These are phyloP conservation scores for Leptographium lundbergii DNA, from an alignment of 2,329 filamentous ascomycete species.

Conservation along the genomic window DNA sequence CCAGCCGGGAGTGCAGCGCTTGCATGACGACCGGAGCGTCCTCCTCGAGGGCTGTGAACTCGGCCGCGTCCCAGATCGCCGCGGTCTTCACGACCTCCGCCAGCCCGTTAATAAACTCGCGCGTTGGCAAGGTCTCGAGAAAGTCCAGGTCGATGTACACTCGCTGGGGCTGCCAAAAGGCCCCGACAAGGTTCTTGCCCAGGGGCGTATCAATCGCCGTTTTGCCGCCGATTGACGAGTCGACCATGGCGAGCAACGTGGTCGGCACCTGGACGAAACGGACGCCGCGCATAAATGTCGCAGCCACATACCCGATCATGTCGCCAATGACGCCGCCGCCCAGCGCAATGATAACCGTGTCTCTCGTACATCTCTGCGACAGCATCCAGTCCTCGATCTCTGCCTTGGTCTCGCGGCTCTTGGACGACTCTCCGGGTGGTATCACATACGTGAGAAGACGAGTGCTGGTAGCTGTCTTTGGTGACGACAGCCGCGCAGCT, in stretches of 20 bases:
- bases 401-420: slow-evolving; percentile 84
- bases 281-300: slow-evolving; percentile 96
- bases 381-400: slow-evolving; percentile 98
- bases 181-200: slow-evolving; percentile 90
- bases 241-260: slow-evolving; percentile 90
- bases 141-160: slow-evolving; percentile 94
- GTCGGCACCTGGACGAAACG: slow-evolving; percentile 95
- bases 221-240: slow-evolving; percentile 96
- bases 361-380: slow-evolving; percentile 80
- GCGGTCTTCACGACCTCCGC: slow-evolving; percentile 97
- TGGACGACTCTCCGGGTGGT: slow-evolving; percentile 84
- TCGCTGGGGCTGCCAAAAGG: slow-evolving; percentile 90
- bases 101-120: slow-evolving; percentile 98
- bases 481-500: slow-evolving; percentile 22
- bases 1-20: slow-evolving; percentile 47
- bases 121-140: slow-evolving; percentile 74
- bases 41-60: slow-evolving; percentile 74
- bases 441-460: slow-evolving; percentile 78
- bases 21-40: slow-evolving; percentile 67
- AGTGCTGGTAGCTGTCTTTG: slow-evolving; percentile 24
- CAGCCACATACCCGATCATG: slow-evolving; percentile 93
- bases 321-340: slow-evolving; percentile 96
- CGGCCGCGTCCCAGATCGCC: slow-evolving; percentile 83
- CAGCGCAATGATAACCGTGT: slow-evolving; percentile 88
- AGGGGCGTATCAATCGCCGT: slow-evolving; percentile 93